Percentiles rank a stretch among this genome's conserved stretches.
phyloP scores from a whole-genome alignment of 345 rosid species.

The Sonneratia caseolaris region DNA sequence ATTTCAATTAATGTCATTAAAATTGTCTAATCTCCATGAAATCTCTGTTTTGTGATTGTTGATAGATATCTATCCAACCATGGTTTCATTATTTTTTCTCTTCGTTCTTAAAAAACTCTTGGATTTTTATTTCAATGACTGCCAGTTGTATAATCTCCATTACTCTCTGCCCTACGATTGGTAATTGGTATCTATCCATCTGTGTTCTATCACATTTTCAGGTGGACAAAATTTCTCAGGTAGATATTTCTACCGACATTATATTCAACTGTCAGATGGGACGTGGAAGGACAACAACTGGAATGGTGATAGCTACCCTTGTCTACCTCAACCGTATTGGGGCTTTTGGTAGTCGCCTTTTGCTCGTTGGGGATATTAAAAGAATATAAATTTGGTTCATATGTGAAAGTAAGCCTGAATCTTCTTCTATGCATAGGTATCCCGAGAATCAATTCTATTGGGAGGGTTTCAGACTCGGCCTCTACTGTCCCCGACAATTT shows the following conservation, averaged over 20 bases:
- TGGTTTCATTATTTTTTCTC: background rate
- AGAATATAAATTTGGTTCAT: background rate
- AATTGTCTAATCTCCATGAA: background rate
- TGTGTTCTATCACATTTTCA: slow-evolving; percentile 22
- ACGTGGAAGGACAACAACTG: slow-evolving; percentile 96
- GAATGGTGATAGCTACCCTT: slow-evolving; percentile 97
- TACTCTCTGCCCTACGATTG: background rate
- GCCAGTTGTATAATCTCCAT: background rate
- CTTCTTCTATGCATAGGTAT: slow-evolving; percentile 35
- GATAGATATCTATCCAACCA: too few species aligned
- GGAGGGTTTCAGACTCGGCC: slow-evolving; percentile 61
- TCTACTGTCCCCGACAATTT: slow-evolving; percentile 48
- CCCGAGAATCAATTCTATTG: slow-evolving; percentile 72
- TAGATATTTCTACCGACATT: slow-evolving; percentile 60
- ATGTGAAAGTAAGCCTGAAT: background rate
- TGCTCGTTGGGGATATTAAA: background rate
- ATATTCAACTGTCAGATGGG: slow-evolving; percentile 99
- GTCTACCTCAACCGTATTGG: slow-evolving; percentile 82
- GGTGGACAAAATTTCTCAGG: slow-evolving; percentile 79
- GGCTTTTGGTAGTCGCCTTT: slow-evolving; percentile 57
- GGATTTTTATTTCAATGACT: background rate
- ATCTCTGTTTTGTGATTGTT: background rate
- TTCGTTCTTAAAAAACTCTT: background rate
- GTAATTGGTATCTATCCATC: background rate
- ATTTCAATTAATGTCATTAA: background rate